Base-by-base conservation (phyloP, 257 asterid genomes). In the Solanum clarkiae region DNA sequence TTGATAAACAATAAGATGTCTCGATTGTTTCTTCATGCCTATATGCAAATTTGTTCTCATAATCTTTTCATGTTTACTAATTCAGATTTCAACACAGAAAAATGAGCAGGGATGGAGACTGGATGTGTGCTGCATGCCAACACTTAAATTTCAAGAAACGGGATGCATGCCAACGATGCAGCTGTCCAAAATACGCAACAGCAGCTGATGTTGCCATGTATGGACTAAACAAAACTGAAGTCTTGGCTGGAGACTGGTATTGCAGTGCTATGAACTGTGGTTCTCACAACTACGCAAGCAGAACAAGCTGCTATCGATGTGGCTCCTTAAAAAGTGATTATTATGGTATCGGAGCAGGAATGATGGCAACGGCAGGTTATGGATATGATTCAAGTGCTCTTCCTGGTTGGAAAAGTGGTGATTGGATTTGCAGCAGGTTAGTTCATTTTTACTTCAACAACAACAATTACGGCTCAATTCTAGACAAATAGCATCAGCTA, bases 331-430 rank as follows among this genome's bases (percentile, higher is more conserved):
- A 91, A 88, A 36, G 57, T 42, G 97, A 94, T 20, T 92, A 90
- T 59, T 86, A 87, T 47, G 97, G 94, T 0, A 86, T 89, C 7
- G 94, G 91, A 0, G 90, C 89, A 18, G 96, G 90, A 62, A 70
- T 91, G 84, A 85, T 87, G 22, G 90, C 92, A 4, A 36, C 96
- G 0, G 87, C 90, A 17, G 90, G 91, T 49, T 93, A 90, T 77
- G 90, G 85, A 22, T 89, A 82, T 69, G 94, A 91, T 8, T 80
- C 96, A 54, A 80, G 80, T 86, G 72, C 71, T 20, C 14, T 93
- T 82, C 99, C 99, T 14, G 99, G 99, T 7, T 95, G 98, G 97
- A 95, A 95, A 86, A 88, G 87, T 42, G 99, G 99, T 10, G 99
- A 95, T 84, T 95, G 99, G 99, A 91, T 94, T 66, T 95, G 99